Evolutionary conservation across 495 filamentous ascomycete genomes (phyloP).

Genomic region (Hyaloscypha hepaticicola): DNA sequence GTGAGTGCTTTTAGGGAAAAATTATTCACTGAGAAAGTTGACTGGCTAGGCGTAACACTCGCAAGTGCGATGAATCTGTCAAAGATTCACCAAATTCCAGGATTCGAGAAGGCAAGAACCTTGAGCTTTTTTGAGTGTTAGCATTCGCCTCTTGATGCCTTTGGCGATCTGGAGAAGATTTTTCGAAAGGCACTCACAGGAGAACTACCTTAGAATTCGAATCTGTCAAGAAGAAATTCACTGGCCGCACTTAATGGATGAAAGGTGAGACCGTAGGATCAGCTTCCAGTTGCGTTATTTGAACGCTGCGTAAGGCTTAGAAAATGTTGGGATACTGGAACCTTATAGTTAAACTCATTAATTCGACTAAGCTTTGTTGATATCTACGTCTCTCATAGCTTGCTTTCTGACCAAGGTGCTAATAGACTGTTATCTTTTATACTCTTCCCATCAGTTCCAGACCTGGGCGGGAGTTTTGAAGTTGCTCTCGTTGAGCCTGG

Average conservation of each 20-base stretch:
- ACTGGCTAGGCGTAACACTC: neutral
- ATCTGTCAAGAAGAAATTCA: neutral
- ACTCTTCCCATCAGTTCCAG: neutral
- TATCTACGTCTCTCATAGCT: neutral
- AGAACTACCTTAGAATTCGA: neutral
- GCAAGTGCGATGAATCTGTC: neutral
- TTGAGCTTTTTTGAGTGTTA: neutral
- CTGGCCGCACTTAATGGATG: neutral
- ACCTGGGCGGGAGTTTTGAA: neutral
- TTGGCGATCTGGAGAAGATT: neutral
- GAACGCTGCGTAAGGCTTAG: neutral
- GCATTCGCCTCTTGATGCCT: neutral
- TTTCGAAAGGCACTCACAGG: neutral
- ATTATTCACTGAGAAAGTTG: neutral
- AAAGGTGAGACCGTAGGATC: neutral
- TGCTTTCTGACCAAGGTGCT: neutral
- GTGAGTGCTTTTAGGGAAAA: neutral
- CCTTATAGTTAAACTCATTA: neutral
- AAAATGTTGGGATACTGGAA: neutral
- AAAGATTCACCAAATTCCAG: neutral
- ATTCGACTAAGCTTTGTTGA: slow-evolving; percentile 7
- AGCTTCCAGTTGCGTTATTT: neutral
- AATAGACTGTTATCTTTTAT: neutral
- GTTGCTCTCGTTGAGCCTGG: neutral
- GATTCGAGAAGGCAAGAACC: neutral